Base-by-base conservation (phyloP, 1,284 basidiomycete genomes). In the Stygiomarasmius scandens region DNA sequence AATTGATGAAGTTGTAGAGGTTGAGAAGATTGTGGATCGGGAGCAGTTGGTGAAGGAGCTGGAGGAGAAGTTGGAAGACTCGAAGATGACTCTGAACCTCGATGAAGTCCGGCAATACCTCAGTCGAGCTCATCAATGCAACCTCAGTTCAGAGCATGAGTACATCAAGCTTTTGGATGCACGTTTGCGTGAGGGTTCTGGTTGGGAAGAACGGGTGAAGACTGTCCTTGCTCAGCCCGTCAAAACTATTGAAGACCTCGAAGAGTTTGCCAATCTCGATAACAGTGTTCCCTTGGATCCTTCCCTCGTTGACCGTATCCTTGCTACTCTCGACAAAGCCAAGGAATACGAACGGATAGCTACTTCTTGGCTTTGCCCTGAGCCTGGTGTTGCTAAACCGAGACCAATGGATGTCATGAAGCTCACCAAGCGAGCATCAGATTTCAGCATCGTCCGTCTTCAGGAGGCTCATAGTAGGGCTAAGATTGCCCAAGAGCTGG, bases 331-430 rank as follows among this genome's bases (percentile, higher is more conserved):
- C 45, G 76, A 74, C 36, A 88, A 86, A 68, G 90, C 87, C 19
- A 82, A 82, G 63, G 90, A 92, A 61, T 86, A 85, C 66, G 89
- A 93, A 70, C 86, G 84, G 72, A 86, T 89, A 64, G 90, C 90
- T 12, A 83, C 81, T 63, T 74, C 78, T 2, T 92, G 89, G 88
- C 69, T 90, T 24, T 70, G 75, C 16, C 81, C 81, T 8, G 84
- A 86, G 45, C 64, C 74, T 12, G 77, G 76, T 51, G 76, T 77
- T 1, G 67, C 75, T 16, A 84, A 82, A 63, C 87, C 89, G 10
- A 81, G 82, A 58, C 78, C 88, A 23, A 75, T 80, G 55, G 90
- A 92, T 49, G 88, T 87, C 24, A 75, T 85, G 65, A 77, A 84
- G 56, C 77, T 91, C 22, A 82, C 87, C 41, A 74, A 75, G n/a